Conservation (phyloP, 140 eudicot species). For the Bidens hawaiensis region DNA sequence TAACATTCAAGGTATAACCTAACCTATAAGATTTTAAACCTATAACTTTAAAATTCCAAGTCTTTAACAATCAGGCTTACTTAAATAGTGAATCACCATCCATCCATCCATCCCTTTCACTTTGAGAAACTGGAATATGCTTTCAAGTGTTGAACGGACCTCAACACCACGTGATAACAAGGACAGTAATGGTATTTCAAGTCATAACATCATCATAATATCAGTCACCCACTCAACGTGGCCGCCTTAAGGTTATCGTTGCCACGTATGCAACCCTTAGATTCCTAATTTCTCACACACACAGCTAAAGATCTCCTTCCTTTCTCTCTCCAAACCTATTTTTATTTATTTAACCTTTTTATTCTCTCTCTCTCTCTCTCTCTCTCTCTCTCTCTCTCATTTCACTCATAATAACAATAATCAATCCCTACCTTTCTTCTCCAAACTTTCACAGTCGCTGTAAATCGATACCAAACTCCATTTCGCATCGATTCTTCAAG, state of each 20-base stretch:
- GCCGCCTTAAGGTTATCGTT: constrained; percentile 51
- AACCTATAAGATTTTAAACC: no score
- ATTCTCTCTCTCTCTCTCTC: constrained; percentile 18
- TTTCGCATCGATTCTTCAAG: neutral
- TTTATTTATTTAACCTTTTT: constrained; percentile 32
- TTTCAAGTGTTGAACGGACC: neutral
- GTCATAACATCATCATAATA: no score
- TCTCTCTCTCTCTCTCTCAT: constrained; percentile 17
- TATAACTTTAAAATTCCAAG: no score
- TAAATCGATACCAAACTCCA: neutral
- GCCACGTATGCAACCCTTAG: constrained; percentile 64
- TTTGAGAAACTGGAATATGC: neutral
- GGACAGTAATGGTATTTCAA: neutral
- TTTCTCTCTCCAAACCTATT: constrained; percentile 23
- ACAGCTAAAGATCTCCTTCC: constrained; percentile 72
- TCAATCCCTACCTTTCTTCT: neutral
- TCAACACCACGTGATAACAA: neutral
- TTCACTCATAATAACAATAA: no score
- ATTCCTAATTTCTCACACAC: constrained; percentile 29
- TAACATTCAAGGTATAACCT: no score
- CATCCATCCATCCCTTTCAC: no score
- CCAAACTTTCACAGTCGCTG: constrained; percentile 21
- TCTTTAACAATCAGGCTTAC: no score
- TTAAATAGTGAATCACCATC: no score
- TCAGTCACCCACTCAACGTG: constrained; percentile 20